Percentiles rank a stretch among this genome's conserved stretches.
Evolutionary conservation across 768 basidiomycete species (phyloP).

Genomic region (Psilocybe tampanensis): DNA sequence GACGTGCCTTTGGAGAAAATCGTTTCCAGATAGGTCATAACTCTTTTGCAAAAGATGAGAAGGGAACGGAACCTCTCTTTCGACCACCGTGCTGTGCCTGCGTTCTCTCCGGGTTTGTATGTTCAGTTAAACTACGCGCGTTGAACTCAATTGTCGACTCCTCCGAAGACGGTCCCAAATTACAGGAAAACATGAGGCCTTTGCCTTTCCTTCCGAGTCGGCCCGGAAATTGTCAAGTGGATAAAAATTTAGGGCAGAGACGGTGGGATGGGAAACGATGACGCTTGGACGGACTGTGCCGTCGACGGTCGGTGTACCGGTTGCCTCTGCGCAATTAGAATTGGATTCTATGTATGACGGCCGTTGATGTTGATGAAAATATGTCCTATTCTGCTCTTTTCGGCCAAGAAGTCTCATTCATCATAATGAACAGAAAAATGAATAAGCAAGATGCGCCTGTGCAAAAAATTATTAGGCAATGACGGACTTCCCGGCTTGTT

Average conservation of each 20-base stretch:
- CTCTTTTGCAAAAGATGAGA: not conserved
- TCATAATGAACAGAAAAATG: too few relatives aligned
- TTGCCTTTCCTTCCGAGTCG: not conserved
- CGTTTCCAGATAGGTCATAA: not conserved
- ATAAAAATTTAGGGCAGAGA: too few relatives aligned
- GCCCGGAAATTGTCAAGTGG: not conserved
- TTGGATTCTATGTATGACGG: too few relatives aligned
- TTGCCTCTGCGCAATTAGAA: too few relatives aligned
- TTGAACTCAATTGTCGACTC: not conserved
- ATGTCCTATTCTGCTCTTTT: too few relatives aligned
- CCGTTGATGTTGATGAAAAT: too few relatives aligned
- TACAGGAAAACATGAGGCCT: constrained; percentile 8
- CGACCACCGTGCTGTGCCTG: not conserved
- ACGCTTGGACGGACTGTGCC: too few relatives aligned
- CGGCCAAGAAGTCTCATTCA: too few relatives aligned
- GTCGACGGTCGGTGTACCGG: too few relatives aligned
- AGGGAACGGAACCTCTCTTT: not conserved
- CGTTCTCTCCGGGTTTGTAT: constrained; percentile 3
- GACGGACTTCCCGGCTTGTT: too few relatives aligned
- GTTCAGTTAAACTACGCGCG: not conserved
- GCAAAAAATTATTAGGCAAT: not conserved
- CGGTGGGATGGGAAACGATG: too few relatives aligned
- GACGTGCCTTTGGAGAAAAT: not conserved
- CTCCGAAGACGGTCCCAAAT: not conserved
- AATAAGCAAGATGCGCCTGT: not conserved